These are phyloP conservation scores for Rhizopogon sp. DNA, from an alignment of 768 basidiomycete species.

Conservation along the genomic window DNA sequence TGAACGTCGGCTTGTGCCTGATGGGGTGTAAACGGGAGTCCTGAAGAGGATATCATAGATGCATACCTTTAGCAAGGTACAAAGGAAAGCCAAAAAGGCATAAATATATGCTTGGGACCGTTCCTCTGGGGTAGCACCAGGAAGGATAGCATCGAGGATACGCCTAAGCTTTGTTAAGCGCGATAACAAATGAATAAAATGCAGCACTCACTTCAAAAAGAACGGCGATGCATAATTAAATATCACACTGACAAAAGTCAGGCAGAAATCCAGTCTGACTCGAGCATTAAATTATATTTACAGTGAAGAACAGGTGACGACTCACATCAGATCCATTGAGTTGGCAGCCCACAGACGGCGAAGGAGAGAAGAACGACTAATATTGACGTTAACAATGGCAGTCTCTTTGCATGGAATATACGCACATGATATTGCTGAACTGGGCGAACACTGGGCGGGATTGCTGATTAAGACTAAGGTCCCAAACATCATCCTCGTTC, in stretches of 20 bases:
- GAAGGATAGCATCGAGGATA: conserved; percentile 57
- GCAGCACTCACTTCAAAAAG: conserved; percentile 62
- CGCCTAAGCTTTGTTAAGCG: conserved; percentile 25
- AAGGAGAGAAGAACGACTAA: conserved; percentile 30
- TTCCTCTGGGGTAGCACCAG: conserved; percentile 40
- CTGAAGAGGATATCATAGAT: not conserved
- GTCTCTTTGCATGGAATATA: not conserved
- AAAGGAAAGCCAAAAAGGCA: conserved; percentile 69
- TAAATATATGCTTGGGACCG: conserved; percentile 69
- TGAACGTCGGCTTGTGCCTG: conserved; percentile 65
- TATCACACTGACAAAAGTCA: conserved; percentile 64
- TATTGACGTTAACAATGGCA: not conserved
- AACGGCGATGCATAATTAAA: conserved; percentile 82
- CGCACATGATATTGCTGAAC: conserved; percentile 29
- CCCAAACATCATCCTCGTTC: conserved; percentile 69
- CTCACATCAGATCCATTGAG: conserved; percentile 38
- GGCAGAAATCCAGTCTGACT: conserved; percentile 52
- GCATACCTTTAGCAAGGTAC: conserved; percentile 31
- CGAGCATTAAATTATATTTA: not conserved
- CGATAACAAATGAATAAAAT: not conserved
- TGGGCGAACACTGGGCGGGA: conserved; percentile 59
- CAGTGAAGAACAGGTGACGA: not conserved
- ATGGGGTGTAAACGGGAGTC: not conserved
- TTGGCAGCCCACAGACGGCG: conserved; percentile 41
- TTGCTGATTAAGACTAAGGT: conserved; percentile 61